Evolutionary conservation across 208 protist species (phyloP).

Genomic region (Leishmania tarentolae): DNA sequence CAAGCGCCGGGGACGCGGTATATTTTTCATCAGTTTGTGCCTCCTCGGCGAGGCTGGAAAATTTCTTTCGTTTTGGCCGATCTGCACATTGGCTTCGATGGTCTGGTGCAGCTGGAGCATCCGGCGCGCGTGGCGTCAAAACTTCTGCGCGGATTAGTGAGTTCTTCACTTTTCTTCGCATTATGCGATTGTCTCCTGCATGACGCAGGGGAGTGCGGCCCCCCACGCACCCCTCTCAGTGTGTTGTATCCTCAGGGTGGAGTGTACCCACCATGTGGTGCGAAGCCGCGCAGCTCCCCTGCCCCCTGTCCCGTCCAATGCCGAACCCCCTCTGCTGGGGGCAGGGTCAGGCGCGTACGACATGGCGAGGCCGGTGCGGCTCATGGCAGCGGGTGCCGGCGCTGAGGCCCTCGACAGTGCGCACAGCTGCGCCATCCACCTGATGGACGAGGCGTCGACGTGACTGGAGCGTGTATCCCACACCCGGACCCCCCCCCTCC

Average conservation of each 20-base stretch:
- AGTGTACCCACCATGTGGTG: neutral
- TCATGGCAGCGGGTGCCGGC: neutral
- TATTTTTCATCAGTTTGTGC: conserved; percentile 21
- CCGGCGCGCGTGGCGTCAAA: neutral
- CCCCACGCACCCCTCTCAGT: neutral
- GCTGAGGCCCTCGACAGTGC: neutral
- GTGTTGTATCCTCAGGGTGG: neutral
- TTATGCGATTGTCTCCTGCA: neutral
- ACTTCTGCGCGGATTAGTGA: neutral
- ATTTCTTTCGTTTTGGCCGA: conserved; percentile 28
- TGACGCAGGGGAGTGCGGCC: too few relatives aligned
- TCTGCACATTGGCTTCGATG: conserved; percentile 21
- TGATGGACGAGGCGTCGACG: neutral
- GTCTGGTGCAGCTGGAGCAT: conserved; percentile 19
- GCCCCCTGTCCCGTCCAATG: neutral
- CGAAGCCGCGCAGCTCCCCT: neutral
- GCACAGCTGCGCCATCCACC: neutral
- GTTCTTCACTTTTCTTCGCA: neutral
- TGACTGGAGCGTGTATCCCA: neutral
- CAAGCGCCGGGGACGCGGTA: conserved; percentile 22
- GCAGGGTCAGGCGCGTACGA: neutral
- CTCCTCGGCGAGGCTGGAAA: conserved; percentile 36
- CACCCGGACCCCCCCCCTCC: neutral
- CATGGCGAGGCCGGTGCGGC: neutral
- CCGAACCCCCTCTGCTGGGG: neutral